These are phyloP conservation scores for Quercus cerris DNA, from an alignment of 306 rosid species.

Conservation along the genomic window DNA sequence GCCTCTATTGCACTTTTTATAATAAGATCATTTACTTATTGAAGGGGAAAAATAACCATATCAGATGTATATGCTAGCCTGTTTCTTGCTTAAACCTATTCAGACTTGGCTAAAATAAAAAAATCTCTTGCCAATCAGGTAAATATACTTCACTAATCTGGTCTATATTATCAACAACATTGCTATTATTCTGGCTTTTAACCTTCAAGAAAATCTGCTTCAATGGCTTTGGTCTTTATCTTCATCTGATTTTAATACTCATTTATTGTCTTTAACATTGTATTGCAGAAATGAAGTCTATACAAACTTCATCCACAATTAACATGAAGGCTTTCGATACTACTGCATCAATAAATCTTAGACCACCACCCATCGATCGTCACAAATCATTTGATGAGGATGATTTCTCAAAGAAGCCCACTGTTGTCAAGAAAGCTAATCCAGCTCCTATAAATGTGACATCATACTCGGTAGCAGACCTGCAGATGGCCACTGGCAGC, in stretches of 20 bases:
- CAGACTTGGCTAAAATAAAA: neutral
- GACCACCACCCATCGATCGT: slow-evolving; percentile 94
- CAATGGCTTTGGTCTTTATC: neutral
- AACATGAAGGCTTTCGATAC: slow-evolving; percentile 64
- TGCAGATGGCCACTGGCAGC: slow-evolving; percentile 98
- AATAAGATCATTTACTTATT: too few relatives aligned
- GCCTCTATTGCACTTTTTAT: too few relatives aligned
- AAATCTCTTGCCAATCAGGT: neutral
- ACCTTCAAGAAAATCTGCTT: neutral
- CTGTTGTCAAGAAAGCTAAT: slow-evolving; percentile 48
- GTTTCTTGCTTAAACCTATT: neutral
- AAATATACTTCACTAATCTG: slow-evolving; percentile 10
- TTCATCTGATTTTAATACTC: neutral
- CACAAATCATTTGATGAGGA: slow-evolving; percentile 76
- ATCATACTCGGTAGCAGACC: slow-evolving; percentile 82
- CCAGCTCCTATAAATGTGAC: slow-evolving; percentile 61
- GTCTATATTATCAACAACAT: neutral
- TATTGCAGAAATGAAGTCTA: slow-evolving; percentile 70
- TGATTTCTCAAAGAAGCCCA: slow-evolving; percentile 55
- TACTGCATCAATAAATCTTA: slow-evolving; percentile 58
- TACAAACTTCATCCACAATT: slow-evolving; percentile 47
- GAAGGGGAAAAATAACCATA: neutral
- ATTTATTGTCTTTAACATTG: slow-evolving; percentile 7
- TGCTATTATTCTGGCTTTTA: slow-evolving; percentile 9
- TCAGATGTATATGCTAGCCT: neutral